Evolutionary conservation across 163 green algal genomes (phyloP), one percentile per base, ranked within the genome.

Genomic region (Scenedesmus sp.): DNA sequence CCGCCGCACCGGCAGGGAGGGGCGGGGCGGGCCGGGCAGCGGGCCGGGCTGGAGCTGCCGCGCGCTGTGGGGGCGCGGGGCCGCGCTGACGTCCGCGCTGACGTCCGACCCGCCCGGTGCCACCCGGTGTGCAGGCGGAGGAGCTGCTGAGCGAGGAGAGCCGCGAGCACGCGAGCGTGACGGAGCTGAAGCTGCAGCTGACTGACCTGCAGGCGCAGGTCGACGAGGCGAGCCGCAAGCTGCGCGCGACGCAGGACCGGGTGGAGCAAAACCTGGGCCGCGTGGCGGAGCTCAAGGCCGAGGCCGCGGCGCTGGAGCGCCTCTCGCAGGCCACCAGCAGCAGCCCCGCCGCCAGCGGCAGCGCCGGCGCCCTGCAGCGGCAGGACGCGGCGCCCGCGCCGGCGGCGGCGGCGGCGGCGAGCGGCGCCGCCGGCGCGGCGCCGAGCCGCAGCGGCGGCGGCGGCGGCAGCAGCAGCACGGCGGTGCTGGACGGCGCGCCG

Each of bases 191-290:
- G 64, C 24, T 63, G 34, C 83, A 93, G 78, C 83, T 97, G 44
- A 47, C 84, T 42, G 28, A 79, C 33, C 84, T 97, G 58, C 87
- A 94, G 82, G 18, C 60, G 22, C 71, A 96, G 64, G 87, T 97
- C 26, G 72, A 89, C 4, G 81, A 87, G 11, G 93, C 93, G 7
- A 83, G 90, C 56, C 47, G 89, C 24, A 33, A 34, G 1, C 75
- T 91, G 29, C 7, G 69, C 1, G 57, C 70, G 5, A 95, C 92
- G 0, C 85, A 95, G 80, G 75, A 57, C 0, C 82, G 89, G 11
- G 86, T 97, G n/a, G 78, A 91, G 22, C 62, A 88, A 54, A 97
- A 96, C 84, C 56, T 95, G 36, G 53, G 84, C 18, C 87, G 91
- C 47, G 84, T 96, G 17, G 82, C 85, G 24, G 80, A 92, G 39